phyloP scores from a whole-genome alignment of 306 rosid genomes.

The Leucaena leucocephala region DNA sequence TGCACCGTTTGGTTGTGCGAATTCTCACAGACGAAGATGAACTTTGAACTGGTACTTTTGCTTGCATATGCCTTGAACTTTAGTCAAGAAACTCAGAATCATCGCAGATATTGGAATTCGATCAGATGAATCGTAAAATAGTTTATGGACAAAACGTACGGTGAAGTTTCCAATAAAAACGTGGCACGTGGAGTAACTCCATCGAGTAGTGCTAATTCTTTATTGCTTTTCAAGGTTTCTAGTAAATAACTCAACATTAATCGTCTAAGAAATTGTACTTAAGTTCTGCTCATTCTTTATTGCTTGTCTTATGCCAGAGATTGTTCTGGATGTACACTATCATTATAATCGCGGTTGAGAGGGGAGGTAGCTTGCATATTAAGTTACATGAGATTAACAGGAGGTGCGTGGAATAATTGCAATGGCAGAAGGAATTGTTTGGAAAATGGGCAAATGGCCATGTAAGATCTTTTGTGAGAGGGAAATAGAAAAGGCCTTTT shows the following conservation, averaged over 20 bases:
- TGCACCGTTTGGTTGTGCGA: not conserved
- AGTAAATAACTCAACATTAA: not conserved
- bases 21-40: not conserved
- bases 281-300: not conserved
- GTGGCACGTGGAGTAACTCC: not conserved
- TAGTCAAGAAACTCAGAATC: constrained; percentile 24
- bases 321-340: not conserved
- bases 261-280: not conserved
- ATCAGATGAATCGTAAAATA: constrained; percentile 14
- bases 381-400: not conserved
- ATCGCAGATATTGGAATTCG: not conserved
- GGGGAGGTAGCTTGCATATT: not conserved
- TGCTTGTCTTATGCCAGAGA: not conserved
- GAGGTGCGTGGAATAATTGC: not conserved
- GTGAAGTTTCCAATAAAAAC: not conserved
- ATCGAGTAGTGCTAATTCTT: not conserved
- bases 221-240: not conserved
- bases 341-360: not conserved
- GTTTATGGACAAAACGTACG: not conserved
- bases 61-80: not conserved
- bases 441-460: not conserved
- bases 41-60: not conserved
- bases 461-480: not conserved
- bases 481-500: constrained; percentile 3
- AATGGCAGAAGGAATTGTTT: not conserved